Base-by-base conservation (phyloP, 129 eudicot genomes). In the Centaurea solstitialis region DNA sequence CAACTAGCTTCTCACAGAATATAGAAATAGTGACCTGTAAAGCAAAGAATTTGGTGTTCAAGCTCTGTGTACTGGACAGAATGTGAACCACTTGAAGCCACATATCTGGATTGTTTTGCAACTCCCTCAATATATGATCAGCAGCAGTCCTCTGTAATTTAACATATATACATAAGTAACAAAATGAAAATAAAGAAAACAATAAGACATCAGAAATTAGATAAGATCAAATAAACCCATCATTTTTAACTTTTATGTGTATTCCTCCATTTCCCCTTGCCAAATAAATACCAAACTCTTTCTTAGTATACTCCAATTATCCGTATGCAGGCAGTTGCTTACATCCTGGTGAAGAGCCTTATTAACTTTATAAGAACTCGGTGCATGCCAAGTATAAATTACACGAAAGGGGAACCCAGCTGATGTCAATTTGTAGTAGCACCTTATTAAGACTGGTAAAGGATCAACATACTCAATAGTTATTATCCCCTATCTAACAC, bases 61-160 rank as follows among this genome's bases (percentile, higher is more conserved):
- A 76, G 90, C 85, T 90, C 67, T 93, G 94, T 45, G 97, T 86
- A 72, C 50, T 90, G 57, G 96, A 91, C 80, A 95, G 84, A 72
- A 95, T 91, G 89, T 93, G 99, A 80, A 95, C 98, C 79, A 95
- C 99, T 89, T 95, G 99, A 78, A 95, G 98, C 99, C 99, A 95
- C 94, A 88, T 95, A 70, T 95, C 97, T 22, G 97, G 94, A 84
- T 95, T 95, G 80, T 88, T 91, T 85, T 95, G 98, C 87, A 95
- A 85, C 50, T 95, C 99, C 75, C 98, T 86, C 85, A 95, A 82
- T 50, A 95, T 91, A 62, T 86, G 97, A 82, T 95, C 99, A 5
- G 99, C 98, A 26, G 99, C 97, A 47, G 94, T 77, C 87, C 99
- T 95, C 99, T 95, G 93, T 37, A 70, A 17, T 72, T 40, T 68